Evolutionary conservation across 192 early-diverging fungal species (phyloP), one percentile per base, ranked within the genome.

Genomic region (Coemansia sp.): DNA sequence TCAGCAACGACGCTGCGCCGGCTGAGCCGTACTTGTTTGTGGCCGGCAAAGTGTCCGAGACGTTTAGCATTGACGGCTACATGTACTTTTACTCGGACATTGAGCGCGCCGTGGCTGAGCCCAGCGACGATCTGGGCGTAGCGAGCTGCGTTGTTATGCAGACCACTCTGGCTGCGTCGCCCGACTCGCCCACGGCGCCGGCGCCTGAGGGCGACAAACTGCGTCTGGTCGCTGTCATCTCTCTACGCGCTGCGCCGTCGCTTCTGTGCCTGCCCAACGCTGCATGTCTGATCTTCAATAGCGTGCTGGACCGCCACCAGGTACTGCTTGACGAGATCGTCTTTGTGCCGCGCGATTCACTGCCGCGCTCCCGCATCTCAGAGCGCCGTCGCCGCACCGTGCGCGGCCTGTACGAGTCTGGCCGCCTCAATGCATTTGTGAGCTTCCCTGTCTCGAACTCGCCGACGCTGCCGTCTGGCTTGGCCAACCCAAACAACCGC

Each of bases 21-120:
- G 86, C 86, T 38, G 87, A 87, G 62, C 87, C 89, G 53, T 87
- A 88, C 50, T 59, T 94, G 72, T 94, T 89, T 82, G 90, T 93
- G 6, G 64, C 92, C 26, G 91, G 93, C 11, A 79, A 86, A 4
- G 82, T 92, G 35, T 72, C 73, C 14, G 90, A 94, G 61, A 89
- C 86, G 1, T 85, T 94, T 65, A 76, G 84, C 26, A 80, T 89
- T 52, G 85, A 89, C 70, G 89, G 88, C 3, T 76, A 89, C 55
- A 82, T 87, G 72, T 85, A 92, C 76, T 92, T 90, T 59, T 85
- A 89, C 31, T 70, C 75, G 31, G 92, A 93, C 59, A 77, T 93
- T 45, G 93, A 94, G 74, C 62, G 75, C 12, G 85, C 89, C 0
- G 85, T 92, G 38, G 93, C 92, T 64, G 75, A 83, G n/a, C 73